A percentile compares a stretch with the other conserved stretches of the same genome.
Conservation (phyloP, 441 rosid genomes). For the Gossypium davidsonii region DNA sequence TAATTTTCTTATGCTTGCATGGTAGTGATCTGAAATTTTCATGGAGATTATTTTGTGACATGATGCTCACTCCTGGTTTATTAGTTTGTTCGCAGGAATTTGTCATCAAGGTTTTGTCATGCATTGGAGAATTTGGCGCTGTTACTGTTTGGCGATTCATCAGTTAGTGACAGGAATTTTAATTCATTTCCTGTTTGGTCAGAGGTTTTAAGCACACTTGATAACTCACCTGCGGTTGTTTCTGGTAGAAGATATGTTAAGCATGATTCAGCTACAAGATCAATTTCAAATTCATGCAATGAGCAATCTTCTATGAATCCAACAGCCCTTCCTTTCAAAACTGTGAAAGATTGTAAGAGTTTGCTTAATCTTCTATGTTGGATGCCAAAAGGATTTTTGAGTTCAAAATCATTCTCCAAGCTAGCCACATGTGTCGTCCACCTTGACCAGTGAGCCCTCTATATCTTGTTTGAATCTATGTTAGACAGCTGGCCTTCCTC, state of each 20-base stretch:
- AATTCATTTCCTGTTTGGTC: conserved; percentile 54
- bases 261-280: conserved; percentile 12
- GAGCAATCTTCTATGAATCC: conserved; percentile 28
- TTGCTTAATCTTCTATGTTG: conserved; percentile 55
- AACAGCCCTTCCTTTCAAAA: conserved; percentile 20
- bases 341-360: conserved; percentile 47
- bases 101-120: conserved; percentile 56
- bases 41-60: conserved; percentile 10
- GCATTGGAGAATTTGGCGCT: conserved; percentile 44
- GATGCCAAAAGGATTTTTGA: conserved; percentile 73
- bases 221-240: conserved; percentile 27
- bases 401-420: conserved; percentile 48
- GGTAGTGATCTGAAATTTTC: conserved; percentile 2
- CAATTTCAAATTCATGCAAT: conserved; percentile 24
- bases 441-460: conserved; percentile 61
- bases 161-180: conserved; percentile 32
- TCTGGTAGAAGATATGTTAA: conserved; percentile 19
- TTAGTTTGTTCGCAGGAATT: conserved; percentile 87
- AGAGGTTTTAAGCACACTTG: conserved; percentile 46
- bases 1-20: background rate
- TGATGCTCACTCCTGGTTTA: conserved; percentile 28
- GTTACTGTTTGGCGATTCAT: conserved; percentile 27
- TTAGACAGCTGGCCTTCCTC: background rate
- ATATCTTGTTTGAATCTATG: background rate
- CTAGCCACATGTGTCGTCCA: conserved; percentile 52